phyloP scores from a whole-genome alignment of 495 filamentous ascomycete genomes.

The Xylaria nigripes region DNA sequence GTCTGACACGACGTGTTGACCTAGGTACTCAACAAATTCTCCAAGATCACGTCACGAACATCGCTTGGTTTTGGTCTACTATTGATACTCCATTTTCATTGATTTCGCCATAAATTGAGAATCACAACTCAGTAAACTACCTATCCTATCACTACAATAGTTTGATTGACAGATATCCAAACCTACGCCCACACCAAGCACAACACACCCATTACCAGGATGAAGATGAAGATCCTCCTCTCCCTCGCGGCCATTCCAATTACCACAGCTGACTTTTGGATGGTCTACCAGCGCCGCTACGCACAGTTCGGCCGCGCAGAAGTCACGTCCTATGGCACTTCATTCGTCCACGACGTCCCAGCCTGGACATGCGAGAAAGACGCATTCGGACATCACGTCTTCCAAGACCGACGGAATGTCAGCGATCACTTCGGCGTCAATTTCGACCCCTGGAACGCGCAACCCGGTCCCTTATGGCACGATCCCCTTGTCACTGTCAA shows the following conservation, averaged over 20 bases:
- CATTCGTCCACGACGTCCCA: neutral
- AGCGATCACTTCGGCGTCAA: neutral
- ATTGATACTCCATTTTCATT: too few relatives aligned
- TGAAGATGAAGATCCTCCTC: conserved; percentile 26
- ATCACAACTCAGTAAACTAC: neutral
- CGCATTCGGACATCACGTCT: neutral
- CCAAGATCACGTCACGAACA: neutral
- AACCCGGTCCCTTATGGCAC: conserved; percentile 1
- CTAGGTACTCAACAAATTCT: neutral
- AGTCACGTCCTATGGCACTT: neutral
- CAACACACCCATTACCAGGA: neutral
- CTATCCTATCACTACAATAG: neutral
- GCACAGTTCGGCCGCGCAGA: neutral
- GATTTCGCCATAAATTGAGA: too few relatives aligned
- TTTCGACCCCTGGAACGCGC: neutral
- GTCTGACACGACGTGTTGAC: too few relatives aligned
- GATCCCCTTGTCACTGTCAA: neutral
- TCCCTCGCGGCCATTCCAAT: conserved; percentile 44
- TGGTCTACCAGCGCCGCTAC: conserved; percentile 6
- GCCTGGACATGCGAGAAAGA: conserved; percentile 1
- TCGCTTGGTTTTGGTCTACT: neutral
- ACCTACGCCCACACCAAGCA: neutral
- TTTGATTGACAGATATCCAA: neutral
- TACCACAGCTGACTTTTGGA: conserved; percentile 1
- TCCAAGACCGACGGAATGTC: neutral